Percentiles rank a stretch among this genome's conserved stretches.
phyloP scores from a whole-genome alignment of 83 land plant species.

The Diphasiastrum complanatum region DNA sequence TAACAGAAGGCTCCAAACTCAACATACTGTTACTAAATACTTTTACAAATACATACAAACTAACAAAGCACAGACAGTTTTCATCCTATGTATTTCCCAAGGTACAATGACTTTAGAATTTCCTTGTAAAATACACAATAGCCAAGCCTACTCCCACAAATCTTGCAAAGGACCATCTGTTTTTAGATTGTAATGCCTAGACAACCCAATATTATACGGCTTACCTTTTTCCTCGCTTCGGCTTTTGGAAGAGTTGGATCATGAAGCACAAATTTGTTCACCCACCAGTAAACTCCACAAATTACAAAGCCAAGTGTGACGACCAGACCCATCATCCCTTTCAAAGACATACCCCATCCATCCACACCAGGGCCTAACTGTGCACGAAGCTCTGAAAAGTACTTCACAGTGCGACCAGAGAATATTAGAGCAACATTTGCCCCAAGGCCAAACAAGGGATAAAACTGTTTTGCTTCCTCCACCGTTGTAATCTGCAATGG shows the following conservation, averaged over 20 bases:
- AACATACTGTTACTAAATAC: not conserved
- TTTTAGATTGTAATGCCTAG: not conserved
- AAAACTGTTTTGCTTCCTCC: constrained; percentile 95
- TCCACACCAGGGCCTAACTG: constrained; percentile 87
- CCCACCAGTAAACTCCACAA: constrained; percentile 78
- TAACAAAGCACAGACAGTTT: no score
- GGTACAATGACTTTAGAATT: not conserved
- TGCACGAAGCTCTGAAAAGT: constrained; percentile 76
- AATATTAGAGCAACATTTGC: constrained; percentile 98
- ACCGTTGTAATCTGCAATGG: constrained; percentile 84
- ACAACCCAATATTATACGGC: not conserved
- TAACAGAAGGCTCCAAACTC: not conserved
- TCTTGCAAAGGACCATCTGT: no score
- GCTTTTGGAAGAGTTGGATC: constrained; percentile 68
- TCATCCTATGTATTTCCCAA: no score
- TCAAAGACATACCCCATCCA: constrained; percentile 95
- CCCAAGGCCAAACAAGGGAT: constrained; percentile 94
- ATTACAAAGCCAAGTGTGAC: constrained; percentile 74
- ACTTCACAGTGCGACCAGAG: constrained; percentile 97
- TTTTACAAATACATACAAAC: not conserved
- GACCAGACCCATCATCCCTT: constrained; percentile 96
- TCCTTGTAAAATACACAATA: no score
- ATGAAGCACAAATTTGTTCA: constrained; percentile 58
- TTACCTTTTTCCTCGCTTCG: constrained; percentile 76
- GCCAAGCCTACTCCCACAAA: no score